These are phyloP conservation scores for Secale cereale DNA, from an alignment of 176 grass and related monocot genomes.

Conservation along the genomic window DNA sequence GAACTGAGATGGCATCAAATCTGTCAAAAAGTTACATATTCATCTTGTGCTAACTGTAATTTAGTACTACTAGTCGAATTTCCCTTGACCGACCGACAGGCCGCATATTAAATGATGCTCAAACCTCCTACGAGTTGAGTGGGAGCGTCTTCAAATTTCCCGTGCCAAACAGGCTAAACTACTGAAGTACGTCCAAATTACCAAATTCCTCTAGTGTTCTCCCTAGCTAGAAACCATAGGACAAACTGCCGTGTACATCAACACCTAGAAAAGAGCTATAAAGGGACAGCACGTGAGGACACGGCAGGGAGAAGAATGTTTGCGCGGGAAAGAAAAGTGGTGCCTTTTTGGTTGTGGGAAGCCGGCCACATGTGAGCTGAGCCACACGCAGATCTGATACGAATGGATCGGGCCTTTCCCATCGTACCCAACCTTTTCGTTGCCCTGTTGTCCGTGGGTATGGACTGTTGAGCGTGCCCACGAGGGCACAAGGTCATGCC, in stretches of 20 bases:
- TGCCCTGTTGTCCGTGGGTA: neutral
- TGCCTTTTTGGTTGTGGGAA: neutral
- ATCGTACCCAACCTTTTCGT: neutral
- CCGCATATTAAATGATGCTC: too few species aligned
- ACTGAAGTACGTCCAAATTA: neutral
- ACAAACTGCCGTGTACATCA: neutral
- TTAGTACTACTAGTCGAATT: too few species aligned
- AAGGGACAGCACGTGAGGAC: constrained; percentile 18
- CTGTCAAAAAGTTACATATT: too few species aligned
- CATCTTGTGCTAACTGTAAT: too few species aligned
- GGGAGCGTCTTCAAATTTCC: too few species aligned
- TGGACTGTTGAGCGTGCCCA: neutral
- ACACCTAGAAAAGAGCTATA: neutral
- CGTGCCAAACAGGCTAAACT: too few species aligned
- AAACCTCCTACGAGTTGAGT: too few species aligned
- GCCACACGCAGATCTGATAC: neutral
- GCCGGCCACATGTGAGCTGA: constrained; percentile 18
- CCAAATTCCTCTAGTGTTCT: neutral
- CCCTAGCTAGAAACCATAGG: neutral
- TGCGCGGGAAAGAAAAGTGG: constrained; percentile 15
- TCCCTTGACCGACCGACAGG: too few species aligned
- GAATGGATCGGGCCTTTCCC: constrained; percentile 23
- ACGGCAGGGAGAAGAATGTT: constrained; percentile 28
- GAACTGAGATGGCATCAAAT: too few species aligned
- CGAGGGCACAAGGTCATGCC: neutral